Conservation (phyloP, 2,329 filamentous ascomycete genomes). For the Alternaria dauci region DNA sequence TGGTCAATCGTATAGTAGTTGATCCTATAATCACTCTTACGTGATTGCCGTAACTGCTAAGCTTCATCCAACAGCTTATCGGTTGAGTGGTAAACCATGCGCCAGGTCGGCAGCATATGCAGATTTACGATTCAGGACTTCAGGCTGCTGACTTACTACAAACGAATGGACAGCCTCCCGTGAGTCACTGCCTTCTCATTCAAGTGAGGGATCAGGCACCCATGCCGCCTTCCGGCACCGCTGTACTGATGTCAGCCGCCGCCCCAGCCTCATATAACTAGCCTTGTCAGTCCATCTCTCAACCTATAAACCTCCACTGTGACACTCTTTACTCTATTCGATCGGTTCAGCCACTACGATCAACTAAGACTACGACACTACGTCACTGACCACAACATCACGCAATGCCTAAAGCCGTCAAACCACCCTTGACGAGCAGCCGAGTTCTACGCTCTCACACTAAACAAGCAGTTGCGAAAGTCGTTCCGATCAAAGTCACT, state of each 20-base stretch:
- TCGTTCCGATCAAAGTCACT: background rate
- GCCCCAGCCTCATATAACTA: conserved; percentile 6
- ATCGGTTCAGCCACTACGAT: background rate
- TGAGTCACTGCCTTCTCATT: conserved; percentile 1
- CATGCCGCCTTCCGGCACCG: background rate
- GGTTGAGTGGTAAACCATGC: background rate
- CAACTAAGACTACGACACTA: background rate
- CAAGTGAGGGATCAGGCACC: conserved; percentile 9
- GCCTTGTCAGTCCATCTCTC: background rate
- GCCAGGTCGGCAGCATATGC: background rate
- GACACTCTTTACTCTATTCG: background rate
- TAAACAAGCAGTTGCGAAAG: conserved; percentile 1
- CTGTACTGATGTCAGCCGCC: conserved; percentile 6
- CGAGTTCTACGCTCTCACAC: conserved; percentile 29
- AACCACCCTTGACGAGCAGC: background rate
- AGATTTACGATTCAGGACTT: background rate
- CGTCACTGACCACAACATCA: background rate
- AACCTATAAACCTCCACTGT: background rate
- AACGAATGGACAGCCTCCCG: background rate
- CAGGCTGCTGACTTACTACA: background rate
- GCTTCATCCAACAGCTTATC: background rate
- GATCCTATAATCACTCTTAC: background rate
- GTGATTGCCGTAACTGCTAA: background rate
- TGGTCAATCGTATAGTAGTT: background rate
- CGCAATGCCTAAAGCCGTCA: background rate